Conservation (phyloP, 1,284 basidiomycete species). For the Sporisorium reilianum region DNA sequence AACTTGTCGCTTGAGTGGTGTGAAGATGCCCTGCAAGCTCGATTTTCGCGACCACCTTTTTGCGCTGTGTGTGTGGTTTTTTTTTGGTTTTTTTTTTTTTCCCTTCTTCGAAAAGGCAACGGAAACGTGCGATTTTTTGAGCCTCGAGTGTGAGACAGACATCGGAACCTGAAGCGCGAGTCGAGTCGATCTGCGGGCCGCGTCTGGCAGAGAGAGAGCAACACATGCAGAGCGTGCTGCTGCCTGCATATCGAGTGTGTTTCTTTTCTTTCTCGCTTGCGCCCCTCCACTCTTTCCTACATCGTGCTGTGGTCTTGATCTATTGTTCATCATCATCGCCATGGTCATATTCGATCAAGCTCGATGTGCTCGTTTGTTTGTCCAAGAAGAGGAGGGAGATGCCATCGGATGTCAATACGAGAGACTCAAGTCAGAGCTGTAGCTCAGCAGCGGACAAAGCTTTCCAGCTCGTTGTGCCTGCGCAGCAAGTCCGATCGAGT, state of each 20-base stretch:
- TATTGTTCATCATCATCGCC: background rate
- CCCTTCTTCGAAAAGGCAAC: background rate
- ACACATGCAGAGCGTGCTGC: slow-evolving; percentile 1
- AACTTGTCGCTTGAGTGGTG: background rate
- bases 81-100: slow-evolving; percentile 14
- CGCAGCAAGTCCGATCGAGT: slow-evolving; percentile 25
- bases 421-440: background rate
- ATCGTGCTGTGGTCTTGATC: background rate
- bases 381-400: too few species aligned
- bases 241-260: slow-evolving; percentile 2
- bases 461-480: slow-evolving; percentile 5
- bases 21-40: background rate
- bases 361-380: background rate
- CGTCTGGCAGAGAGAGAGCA: background rate
- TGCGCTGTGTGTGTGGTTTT: slow-evolving; percentile 1
- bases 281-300: background rate
- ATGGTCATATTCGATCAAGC: too few species aligned
- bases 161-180: slow-evolving; percentile 23
- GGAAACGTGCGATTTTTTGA: background rate
- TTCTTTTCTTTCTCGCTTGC: background rate
- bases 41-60: slow-evolving; percentile 1
- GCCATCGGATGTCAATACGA: background rate
- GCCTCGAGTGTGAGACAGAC: slow-evolving; percentile 20
- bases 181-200: background rate
- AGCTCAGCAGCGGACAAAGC: background rate